Conservation (phyloP, 2,329 filamentous ascomycete species). For the Curvularia sp. region DNA sequence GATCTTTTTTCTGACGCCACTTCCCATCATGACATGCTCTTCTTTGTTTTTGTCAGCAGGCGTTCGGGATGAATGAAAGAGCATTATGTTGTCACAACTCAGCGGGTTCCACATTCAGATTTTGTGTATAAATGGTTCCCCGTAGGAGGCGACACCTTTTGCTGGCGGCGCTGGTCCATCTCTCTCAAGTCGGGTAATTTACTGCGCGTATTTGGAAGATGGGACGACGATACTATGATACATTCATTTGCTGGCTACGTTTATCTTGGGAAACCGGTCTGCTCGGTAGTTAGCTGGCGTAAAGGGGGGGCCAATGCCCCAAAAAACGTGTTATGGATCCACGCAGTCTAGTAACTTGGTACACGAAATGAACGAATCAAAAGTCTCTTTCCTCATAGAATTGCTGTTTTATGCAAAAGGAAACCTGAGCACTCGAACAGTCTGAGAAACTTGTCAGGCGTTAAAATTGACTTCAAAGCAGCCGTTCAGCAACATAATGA, state of each 20-base stretch:
- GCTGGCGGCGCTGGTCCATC: constrained; percentile 1
- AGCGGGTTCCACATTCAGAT: not conserved
- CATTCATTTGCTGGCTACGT: constrained; percentile 3
- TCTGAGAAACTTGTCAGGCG: not conserved
- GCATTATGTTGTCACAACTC: constrained; percentile 1
- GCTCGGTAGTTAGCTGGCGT: constrained; percentile 8
- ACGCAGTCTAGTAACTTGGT: constrained; percentile 3
- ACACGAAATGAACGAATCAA: constrained; percentile 10
- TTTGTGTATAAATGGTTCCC: constrained; percentile 3
- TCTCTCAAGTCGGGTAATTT: not conserved
- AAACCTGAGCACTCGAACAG: not conserved
- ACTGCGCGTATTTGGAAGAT: not conserved
- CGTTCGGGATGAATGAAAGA: not conserved
- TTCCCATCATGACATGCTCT: not conserved
- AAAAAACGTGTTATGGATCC: constrained; percentile 16
- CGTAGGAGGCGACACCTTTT: not conserved
- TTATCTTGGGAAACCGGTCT: constrained; percentile 2
- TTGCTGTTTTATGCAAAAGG: not conserved
- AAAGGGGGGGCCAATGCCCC: constrained; percentile 6
- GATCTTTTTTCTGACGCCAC: not conserved
- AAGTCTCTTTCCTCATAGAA: not conserved
- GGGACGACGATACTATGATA: constrained; percentile 13
- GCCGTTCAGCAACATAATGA: not conserved
- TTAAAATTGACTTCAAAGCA: not conserved
- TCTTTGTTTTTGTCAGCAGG: not conserved